phyloP scores from a whole-genome alignment of 2,329 filamentous ascomycete species.

The Phaeosphaeriaceae sp. region DNA sequence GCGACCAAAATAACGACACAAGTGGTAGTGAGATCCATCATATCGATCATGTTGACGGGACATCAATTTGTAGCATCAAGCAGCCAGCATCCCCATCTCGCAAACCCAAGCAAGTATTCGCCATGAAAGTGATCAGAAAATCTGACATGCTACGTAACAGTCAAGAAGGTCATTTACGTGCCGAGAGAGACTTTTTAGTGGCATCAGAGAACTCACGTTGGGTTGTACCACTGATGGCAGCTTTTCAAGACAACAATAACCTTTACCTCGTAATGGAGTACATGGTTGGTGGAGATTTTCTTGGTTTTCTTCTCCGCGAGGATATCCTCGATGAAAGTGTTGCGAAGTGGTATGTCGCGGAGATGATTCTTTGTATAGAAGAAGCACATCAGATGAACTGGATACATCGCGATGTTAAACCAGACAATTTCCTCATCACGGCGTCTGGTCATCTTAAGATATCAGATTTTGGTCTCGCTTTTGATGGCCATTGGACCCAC shows the following conservation, averaged over 20 bases:
- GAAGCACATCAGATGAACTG: constrained; percentile 86
- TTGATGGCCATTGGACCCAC: constrained; percentile 94
- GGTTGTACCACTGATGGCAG: constrained; percentile 86
- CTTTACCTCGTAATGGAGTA: constrained; percentile 98
- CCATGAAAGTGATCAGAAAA: constrained; percentile 97
- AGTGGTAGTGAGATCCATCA: constrained; percentile 17
- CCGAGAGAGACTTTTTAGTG: constrained; percentile 90
- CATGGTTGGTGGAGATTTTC: constrained; percentile 95
- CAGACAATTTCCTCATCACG: constrained; percentile 94
- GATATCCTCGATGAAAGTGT: constrained; percentile 80
- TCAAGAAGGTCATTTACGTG: constrained; percentile 90
- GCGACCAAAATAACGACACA: constrained; percentile 22
- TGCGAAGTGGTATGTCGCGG: constrained; percentile 86
- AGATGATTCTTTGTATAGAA: constrained; percentile 95
- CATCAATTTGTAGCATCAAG: constrained; percentile 4
- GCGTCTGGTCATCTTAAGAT: constrained; percentile 91
- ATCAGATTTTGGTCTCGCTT: constrained; percentile 93
- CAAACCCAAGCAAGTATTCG: constrained; percentile 68
- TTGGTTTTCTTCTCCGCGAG: constrained; percentile 83
- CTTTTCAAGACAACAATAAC: constrained; percentile 84
- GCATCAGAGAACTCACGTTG: constrained; percentile 86
- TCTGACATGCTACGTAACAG: constrained; percentile 88
- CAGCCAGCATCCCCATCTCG: constrained; percentile 1
- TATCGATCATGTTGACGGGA: constrained; percentile 17
- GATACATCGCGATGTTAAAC: constrained; percentile 96